Base-by-base conservation (phyloP, 495 filamentous ascomycete species). In the Monascus purpureus region DNA sequence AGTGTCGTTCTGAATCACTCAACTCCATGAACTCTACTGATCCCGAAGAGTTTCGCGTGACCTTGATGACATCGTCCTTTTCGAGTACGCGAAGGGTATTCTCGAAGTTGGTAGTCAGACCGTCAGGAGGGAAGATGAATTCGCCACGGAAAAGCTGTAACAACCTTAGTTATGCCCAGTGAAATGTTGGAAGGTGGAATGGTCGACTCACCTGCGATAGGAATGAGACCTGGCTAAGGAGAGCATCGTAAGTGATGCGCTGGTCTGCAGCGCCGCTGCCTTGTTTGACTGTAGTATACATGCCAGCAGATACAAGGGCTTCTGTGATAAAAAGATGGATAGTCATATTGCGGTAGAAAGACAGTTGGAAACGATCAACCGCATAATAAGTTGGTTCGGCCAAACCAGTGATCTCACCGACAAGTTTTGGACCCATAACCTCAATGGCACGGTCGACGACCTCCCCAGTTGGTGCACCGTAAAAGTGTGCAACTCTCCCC, bases 291-390 rank as follows among this genome's bases (percentile, higher is more conserved):
- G 73, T 67, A 0, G 79, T 86, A 52, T 96, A 95, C 65, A 97
- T 77, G 17, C 79, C 80, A 11, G 78, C 82, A 12, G 80, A 85
- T 2, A 97, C 80, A 1, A 96, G 63, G 0, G 88, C 80, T 40
- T 95, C 84, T 1, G 80, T 77, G 32, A 96, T 87, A 51, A 97
- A 97, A 2, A 97, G 72, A 47, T 97, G 90, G 32, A 97, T 97
- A 1, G 86, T 92, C 88, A 95, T 95, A 52, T 97, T 97, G 25
- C 90, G 77, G 53, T 96, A 97, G 56, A 96, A 97, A 1, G 82
- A 90, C 6, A 97, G 70, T 45, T 96, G 88, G 59, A 97, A 97
- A 31, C 87, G 72, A 52, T 97, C 90, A 17, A 94, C 84, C 2
- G 90, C 88, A 43, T 81, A 92, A 49, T 80, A 95, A 0, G 87